Conservation (phyloP, 2,329 filamentous ascomycete species). For the Phialocephala subalpina region DNA sequence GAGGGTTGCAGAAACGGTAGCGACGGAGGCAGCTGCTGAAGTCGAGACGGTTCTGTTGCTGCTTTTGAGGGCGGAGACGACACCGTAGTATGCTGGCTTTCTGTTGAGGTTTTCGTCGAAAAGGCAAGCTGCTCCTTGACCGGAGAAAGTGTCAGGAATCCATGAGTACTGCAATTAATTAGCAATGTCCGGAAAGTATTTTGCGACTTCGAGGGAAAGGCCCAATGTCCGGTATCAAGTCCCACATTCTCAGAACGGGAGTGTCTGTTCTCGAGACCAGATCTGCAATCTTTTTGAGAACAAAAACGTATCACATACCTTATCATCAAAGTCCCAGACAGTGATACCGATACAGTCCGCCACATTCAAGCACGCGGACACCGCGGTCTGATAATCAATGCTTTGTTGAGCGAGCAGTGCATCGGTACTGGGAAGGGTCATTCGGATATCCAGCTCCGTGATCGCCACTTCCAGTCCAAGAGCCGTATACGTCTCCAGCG, state of each 20-base stretch:
- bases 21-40: background rate
- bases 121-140: slow-evolving; percentile 26
- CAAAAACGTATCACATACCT: slow-evolving; percentile 4
- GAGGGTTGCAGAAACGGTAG: background rate
- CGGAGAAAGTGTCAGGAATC: slow-evolving; percentile 29
- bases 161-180: slow-evolving; percentile 27
- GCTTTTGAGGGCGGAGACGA: slow-evolving; percentile 23
- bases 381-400: slow-evolving; percentile 50
- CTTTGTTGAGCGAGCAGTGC: slow-evolving; percentile 54
- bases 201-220: background rate
- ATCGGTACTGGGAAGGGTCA: slow-evolving; percentile 52
- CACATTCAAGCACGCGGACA: slow-evolving; percentile 36
- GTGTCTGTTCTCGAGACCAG: slow-evolving; percentile 12
- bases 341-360: slow-evolving; percentile 40
- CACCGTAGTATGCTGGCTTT: slow-evolving; percentile 29
- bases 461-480: slow-evolving; percentile 65
- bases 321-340: slow-evolving; percentile 43
- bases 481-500: slow-evolving; percentile 52
- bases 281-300: slow-evolving; percentile 32
- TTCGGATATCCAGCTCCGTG: slow-evolving; percentile 68
- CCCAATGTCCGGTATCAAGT: background rate
- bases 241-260: background rate
- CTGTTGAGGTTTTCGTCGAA: slow-evolving; percentile 25
- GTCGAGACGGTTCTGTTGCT: slow-evolving; percentile 8
- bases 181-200: background rate